These are phyloP conservation scores for Ephemerocybe angulata DNA, from an alignment of 768 basidiomycete species.

Conservation along the genomic window DNA sequence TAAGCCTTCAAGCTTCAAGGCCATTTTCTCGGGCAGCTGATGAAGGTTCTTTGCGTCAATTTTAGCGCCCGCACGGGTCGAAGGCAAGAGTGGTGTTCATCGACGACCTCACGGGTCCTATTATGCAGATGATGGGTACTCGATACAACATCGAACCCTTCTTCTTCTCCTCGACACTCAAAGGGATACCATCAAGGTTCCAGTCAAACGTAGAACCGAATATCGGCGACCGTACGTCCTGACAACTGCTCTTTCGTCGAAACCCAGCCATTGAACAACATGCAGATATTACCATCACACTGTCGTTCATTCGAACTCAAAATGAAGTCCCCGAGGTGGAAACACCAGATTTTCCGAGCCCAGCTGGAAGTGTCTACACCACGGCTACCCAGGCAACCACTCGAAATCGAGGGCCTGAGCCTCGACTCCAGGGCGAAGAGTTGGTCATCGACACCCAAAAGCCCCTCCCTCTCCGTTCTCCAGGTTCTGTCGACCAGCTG, in stretches of 20 bases:
- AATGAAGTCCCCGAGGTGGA: background rate
- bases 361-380: constrained; percentile 9
- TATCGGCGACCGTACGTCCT: constrained; percentile 39
- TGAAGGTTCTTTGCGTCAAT: background rate
- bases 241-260: too few species aligned
- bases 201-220: constrained; percentile 38
- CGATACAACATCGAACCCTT: constrained; percentile 57
- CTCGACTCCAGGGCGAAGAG: constrained; percentile 25
- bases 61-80: constrained; percentile 12
- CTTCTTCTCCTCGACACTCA: constrained; percentile 59
- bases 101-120: constrained; percentile 45
- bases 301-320: constrained; percentile 48
- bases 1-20: constrained; percentile 20
- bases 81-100: constrained; percentile 51
- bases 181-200: constrained; percentile 59
- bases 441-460: constrained; percentile 49
- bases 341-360: constrained; percentile 18
- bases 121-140: constrained; percentile 58
- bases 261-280: background rate
- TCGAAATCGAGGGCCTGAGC: background rate
- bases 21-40: background rate
- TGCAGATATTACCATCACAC: constrained; percentile 52
- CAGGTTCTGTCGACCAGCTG: too few species aligned
- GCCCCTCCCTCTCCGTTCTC: constrained; percentile 39
- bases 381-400: background rate